Percentiles rank a stretch among this genome's conserved stretches.
Conservation (phyloP, 352 stramenopile genomes). For the Peronospora belbahrii region DNA sequence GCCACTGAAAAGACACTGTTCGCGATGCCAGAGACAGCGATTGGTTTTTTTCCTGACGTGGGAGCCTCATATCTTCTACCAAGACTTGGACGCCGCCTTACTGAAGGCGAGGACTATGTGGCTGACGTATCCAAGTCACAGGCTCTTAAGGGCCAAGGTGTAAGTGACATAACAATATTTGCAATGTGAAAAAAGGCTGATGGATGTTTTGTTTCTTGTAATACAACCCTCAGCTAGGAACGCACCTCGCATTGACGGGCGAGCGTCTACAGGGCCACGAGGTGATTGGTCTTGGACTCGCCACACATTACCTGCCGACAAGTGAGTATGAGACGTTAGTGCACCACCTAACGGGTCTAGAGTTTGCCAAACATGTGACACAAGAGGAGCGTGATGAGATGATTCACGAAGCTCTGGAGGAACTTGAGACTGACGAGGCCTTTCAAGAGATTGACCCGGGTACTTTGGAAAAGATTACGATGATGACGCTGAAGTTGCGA, state of each 20-base stretch:
- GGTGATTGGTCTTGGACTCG: conserved; percentile 89
- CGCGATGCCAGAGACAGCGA: conserved; percentile 98
- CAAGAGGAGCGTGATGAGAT: conserved; percentile 83
- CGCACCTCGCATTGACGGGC: conserved; percentile 93
- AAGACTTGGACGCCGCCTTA: conserved; percentile 64
- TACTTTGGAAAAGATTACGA: conserved; percentile 9
- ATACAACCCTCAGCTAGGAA: conserved; percentile 57
- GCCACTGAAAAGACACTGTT: conserved; percentile 96
- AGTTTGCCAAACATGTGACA: conserved; percentile 61
- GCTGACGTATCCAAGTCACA: conserved; percentile 63
- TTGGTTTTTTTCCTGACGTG: conserved; percentile 98
- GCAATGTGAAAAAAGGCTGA: background rate
- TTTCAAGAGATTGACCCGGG: conserved; percentile 69
- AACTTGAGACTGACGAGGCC: conserved; percentile 79
- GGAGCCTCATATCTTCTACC: conserved; percentile 91
- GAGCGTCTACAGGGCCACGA: conserved; percentile 86
- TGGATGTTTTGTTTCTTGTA: conserved; percentile 6
- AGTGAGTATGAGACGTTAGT: conserved; percentile 84
- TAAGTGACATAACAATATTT: conserved; percentile 17
- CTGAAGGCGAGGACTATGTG: conserved; percentile 63
- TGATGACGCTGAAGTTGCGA: background rate
- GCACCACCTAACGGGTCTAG: conserved; percentile 75
- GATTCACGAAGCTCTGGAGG: conserved; percentile 64
- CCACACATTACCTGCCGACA: conserved; percentile 94
- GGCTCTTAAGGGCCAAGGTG: conserved; percentile 62